These are phyloP conservation scores for Dothistroma septosporum DNA, from an alignment of 2,329 filamentous ascomycete genomes.

Conservation along the genomic window DNA sequence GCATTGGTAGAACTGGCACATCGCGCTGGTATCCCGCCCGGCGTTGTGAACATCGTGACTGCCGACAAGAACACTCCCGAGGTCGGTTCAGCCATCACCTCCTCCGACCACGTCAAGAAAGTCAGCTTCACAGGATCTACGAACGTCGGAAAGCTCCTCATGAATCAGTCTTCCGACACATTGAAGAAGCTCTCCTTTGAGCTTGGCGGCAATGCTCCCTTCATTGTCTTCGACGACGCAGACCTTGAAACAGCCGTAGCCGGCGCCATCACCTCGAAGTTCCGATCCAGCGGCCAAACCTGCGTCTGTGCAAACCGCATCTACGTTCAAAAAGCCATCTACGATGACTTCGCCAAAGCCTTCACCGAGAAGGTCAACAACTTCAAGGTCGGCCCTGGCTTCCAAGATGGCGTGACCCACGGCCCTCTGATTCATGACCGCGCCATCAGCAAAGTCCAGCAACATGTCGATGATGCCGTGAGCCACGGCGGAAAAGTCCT, in stretches of 20 bases:
- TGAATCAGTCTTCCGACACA: constrained; percentile 81
- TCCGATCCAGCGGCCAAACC: constrained; percentile 91
- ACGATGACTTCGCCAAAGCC: constrained; percentile 66
- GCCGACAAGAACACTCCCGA: constrained; percentile 72
- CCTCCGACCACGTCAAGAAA: constrained; percentile 73
- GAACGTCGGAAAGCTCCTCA: constrained; percentile 67
- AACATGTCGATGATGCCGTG: constrained; percentile 74
- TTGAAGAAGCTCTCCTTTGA: constrained; percentile 86
- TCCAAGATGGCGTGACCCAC: constrained; percentile 66
- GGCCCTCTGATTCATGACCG: constrained; percentile 82
- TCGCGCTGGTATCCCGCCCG: constrained; percentile 82
- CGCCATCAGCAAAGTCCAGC: constrained; percentile 72
- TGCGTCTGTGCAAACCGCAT: constrained; percentile 78
- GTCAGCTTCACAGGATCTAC: constrained; percentile 82
- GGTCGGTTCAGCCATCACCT: constrained; percentile 73
- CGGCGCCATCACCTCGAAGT: constrained; percentile 73
- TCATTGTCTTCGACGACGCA: constrained; percentile 93
- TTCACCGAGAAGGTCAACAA: constrained; percentile 67
- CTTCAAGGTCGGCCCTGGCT: constrained; percentile 75
- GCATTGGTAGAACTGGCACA: constrained; percentile 82
- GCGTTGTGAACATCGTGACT: constrained; percentile 86
- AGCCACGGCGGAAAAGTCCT: constrained; percentile 72
- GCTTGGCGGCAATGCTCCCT: constrained; percentile 89
- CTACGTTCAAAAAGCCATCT: constrained; percentile 73
- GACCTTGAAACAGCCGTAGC: constrained; percentile 80